Evolutionary conservation across 108 stramenopile genomes (phyloP).

Genomic region (Nitzschia sp.): DNA sequence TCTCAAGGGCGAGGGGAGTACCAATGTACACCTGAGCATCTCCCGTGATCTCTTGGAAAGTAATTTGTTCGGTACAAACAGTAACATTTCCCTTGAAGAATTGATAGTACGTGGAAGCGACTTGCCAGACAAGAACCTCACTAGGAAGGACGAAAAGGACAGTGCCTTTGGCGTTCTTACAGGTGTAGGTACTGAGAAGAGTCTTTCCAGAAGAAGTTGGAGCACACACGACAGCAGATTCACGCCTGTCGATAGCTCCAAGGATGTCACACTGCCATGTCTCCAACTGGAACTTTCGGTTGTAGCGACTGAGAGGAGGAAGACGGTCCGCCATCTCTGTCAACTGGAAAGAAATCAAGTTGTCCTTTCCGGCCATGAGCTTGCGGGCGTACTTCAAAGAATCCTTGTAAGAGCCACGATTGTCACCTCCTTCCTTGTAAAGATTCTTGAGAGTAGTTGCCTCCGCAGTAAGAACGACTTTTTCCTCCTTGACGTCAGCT

Average conservation of each 20-base stretch:
- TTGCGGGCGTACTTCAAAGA: slow-evolving; percentile 92
- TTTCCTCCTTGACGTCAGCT: slow-evolving; percentile 51
- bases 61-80: slow-evolving; percentile 87
- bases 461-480: slow-evolving; percentile 68
- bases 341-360: slow-evolving; percentile 91
- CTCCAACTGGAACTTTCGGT: slow-evolving; percentile 90
- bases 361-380: slow-evolving; percentile 83
- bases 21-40: slow-evolving; percentile 96
- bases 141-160: slow-evolving; percentile 98
- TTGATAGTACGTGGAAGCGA: slow-evolving; percentile 98
- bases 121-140: slow-evolving; percentile 99
- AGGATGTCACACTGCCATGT: slow-evolving; percentile 97
- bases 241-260: slow-evolving; percentile 83
- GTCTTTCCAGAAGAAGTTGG: slow-evolving; percentile 99
- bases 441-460: slow-evolving; percentile 70
- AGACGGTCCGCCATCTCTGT: slow-evolving; percentile 96
- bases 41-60: slow-evolving; percentile 86
- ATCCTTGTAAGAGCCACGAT: slow-evolving; percentile 80
- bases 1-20: slow-evolving; percentile 94
- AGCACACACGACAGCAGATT: slow-evolving; percentile 95
- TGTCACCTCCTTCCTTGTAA: slow-evolving; percentile 85
- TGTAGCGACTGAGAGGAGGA: slow-evolving; percentile 96
- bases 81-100: slow-evolving; percentile 95
- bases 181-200: slow-evolving; percentile 96
- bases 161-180: slow-evolving; percentile 83